These are phyloP conservation scores for Asterochloris sp. DNA, from an alignment of 139 green algal genomes.

Conservation along the genomic window DNA sequence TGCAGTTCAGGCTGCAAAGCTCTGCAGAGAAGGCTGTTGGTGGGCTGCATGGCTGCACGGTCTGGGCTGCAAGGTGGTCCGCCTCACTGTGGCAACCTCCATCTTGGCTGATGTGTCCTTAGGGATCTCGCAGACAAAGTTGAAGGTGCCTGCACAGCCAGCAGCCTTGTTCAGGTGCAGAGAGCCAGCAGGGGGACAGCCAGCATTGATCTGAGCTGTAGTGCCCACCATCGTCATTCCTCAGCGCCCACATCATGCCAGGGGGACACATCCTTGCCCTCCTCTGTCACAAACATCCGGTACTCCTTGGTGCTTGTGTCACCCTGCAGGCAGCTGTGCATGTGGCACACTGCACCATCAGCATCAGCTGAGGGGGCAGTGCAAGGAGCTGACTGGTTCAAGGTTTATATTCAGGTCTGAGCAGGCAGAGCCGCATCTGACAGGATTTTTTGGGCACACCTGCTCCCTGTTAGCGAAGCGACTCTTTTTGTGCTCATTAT, in stretches of 20 bases:
- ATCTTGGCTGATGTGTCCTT: constrained; percentile 99
- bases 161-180: no score
- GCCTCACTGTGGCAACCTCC: constrained; percentile 88
- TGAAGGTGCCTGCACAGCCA: constrained; percentile 36
- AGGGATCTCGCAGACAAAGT: constrained; percentile 99
- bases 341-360: neutral
- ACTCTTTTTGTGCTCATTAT: neutral
- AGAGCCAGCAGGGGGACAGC: no score
- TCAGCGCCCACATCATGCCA: constrained; percentile 99
- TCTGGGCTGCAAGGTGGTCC: no score
- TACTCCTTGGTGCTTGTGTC: constrained; percentile 70
- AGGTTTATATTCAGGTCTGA: neutral
- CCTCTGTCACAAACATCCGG: constrained; percentile 83
- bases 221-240: constrained; percentile 54
- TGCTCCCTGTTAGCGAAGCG: constrained; percentile 8
- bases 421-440: neutral
- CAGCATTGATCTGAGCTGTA: no score
- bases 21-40: no score
- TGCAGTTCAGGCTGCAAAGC: no score
- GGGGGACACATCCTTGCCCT: constrained; percentile 64
- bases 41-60: no score
- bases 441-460: neutral
- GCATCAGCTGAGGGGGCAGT: neutral
- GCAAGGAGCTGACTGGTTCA: neutral
- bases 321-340: constrained; percentile 47